Percentiles rank a stretch among this genome's conserved stretches.
phyloP scores from a whole-genome alignment of 176 grass and related monocot genomes.

The Otatea glauca region DNA sequence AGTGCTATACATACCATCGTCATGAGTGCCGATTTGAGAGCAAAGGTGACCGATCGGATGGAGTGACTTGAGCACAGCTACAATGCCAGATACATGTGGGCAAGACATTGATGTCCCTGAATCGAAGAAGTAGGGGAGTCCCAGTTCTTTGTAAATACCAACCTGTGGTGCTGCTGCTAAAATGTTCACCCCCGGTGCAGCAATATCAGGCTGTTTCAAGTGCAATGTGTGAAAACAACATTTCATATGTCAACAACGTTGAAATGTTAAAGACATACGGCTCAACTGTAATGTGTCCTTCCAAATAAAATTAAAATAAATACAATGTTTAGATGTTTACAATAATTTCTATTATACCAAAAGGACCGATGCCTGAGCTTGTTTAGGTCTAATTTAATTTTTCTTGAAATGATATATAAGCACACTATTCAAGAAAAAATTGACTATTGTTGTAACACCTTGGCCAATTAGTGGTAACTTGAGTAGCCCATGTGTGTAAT shows the following conservation, averaged over 20 bases:
- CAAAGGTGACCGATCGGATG: conserved; percentile 75
- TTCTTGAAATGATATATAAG: too few relatives aligned
- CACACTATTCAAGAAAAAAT: too few relatives aligned
- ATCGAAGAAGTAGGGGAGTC: conserved; percentile 9
- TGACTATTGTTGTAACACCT: too few relatives aligned
- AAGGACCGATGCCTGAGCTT: too few relatives aligned
- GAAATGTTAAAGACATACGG: background rate
- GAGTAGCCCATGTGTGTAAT: too few relatives aligned
- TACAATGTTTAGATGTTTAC: too few relatives aligned
- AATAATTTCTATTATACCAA: too few relatives aligned
- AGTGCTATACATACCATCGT: conserved; percentile 46
- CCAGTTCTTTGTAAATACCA: background rate
- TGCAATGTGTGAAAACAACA: background rate
- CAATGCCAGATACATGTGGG: conserved; percentile 64
- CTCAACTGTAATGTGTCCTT: background rate
- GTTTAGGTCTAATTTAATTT: too few relatives aligned
- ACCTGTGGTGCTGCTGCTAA: conserved; percentile 51
- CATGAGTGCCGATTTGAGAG: conserved; percentile 66
- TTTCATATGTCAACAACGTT: background rate
- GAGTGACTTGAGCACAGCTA: conserved; percentile 65
- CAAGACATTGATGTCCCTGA: conserved; percentile 65
- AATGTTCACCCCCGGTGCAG: conserved; percentile 64
- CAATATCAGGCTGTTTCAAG: conserved; percentile 61
- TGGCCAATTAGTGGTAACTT: too few relatives aligned
- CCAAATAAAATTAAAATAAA: background rate